Evolutionary conservation across 2,329 filamentous ascomycete genomes (phyloP).

Genomic region (Magnaporthales sp.): DNA sequence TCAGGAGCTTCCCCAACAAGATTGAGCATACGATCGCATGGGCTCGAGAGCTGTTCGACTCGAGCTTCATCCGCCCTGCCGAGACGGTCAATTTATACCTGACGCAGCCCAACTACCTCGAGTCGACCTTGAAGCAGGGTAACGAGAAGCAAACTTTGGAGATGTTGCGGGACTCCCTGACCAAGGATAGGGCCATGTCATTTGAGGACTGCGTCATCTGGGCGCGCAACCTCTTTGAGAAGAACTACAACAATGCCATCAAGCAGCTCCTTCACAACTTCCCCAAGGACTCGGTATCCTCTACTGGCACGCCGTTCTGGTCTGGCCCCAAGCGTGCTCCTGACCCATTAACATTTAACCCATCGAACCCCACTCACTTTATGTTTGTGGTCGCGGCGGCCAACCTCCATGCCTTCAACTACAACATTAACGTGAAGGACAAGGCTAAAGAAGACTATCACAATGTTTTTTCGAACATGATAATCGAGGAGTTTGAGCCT

Average conservation of each 20-base stretch:
- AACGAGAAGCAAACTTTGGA: conserved; percentile 93
- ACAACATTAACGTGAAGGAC: conserved; percentile 82
- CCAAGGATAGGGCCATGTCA: conserved; percentile 80
- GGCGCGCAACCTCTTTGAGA: conserved; percentile 90
- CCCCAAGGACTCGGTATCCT: conserved; percentile 86
- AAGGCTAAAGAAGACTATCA: conserved; percentile 63
- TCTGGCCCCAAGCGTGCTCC: conserved; percentile 96
- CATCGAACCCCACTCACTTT: conserved; percentile 77
- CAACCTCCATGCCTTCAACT: conserved; percentile 95
- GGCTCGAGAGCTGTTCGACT: conserved; percentile 93
- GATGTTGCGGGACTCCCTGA: conserved; percentile 80
- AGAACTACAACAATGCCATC: conserved; percentile 94
- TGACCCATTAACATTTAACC: conserved; percentile 81
- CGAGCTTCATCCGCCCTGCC: conserved; percentile 84
- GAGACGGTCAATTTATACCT: conserved; percentile 94
- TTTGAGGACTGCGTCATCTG: conserved; percentile 97
- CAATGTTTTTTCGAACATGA: conserved; percentile 81
- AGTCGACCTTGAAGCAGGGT: conserved; percentile 79
- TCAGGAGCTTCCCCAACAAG: conserved; percentile 93
- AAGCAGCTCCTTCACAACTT: conserved; percentile 95
- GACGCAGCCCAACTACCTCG: conserved; percentile 82
- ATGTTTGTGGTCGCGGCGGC: conserved; percentile 81
- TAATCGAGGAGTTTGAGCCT: conserved; percentile 89
- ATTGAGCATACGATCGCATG: conserved; percentile 99
- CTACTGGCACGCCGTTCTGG: conserved; percentile 89